Evolutionary conservation across 345 rosid species (phyloP).

Genomic region (Theobroma cacao): DNA sequence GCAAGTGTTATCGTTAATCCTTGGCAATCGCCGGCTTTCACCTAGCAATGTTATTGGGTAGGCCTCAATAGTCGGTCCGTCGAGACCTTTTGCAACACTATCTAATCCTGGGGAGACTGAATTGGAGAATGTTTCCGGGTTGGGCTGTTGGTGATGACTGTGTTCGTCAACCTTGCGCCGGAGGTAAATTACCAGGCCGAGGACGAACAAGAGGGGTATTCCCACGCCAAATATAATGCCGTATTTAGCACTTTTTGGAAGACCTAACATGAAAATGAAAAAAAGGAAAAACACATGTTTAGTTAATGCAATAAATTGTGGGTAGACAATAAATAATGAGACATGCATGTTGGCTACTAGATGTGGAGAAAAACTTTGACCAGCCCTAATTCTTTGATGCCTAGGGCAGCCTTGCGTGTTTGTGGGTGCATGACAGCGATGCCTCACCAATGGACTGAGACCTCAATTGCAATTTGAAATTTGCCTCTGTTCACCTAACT

Average conservation of each 20-base stretch:
- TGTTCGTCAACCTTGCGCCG: neutral
- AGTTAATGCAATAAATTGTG: too few species aligned
- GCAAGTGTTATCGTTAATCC: slow-evolving; percentile 4
- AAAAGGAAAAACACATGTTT: too few species aligned
- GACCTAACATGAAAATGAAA: neutral
- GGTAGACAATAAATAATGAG: too few species aligned
- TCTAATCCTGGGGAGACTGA: neutral
- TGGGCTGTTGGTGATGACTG: neutral
- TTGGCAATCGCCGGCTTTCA: slow-evolving; percentile 11
- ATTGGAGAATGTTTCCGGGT: neutral
- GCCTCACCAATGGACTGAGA: neutral
- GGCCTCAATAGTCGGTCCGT: slow-evolving; percentile 4
- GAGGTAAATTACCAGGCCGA: neutral
- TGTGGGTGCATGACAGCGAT: neutral
- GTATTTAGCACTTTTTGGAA: slow-evolving; percentile 1
- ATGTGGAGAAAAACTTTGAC: neutral
- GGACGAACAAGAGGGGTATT: neutral
- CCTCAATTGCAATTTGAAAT: neutral
- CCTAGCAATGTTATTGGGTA: slow-evolving; percentile 1
- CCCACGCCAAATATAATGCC: slow-evolving; percentile 8
- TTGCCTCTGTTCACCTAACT: neutral
- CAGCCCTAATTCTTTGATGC: neutral
- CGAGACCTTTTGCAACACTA: slow-evolving; percentile 2
- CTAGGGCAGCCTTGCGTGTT: neutral
- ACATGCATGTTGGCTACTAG: neutral